Conservation (phyloP, 2,329 filamentous ascomycete species). For the Trichophyton verrucosum region DNA sequence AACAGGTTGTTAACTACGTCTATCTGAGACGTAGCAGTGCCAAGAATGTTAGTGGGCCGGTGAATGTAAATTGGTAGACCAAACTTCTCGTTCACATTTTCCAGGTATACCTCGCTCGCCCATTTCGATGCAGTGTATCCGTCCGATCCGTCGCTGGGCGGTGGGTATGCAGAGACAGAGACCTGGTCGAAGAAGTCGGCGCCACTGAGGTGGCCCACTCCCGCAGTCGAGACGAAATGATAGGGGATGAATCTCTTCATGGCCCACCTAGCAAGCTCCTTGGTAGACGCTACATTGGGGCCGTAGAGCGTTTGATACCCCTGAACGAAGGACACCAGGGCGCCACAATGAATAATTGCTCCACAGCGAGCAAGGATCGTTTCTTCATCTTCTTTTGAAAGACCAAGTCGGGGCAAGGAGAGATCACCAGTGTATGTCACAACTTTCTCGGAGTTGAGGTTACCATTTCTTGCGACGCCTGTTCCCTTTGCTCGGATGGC, state of each 20-base stretch:
- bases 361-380: slow-evolving; percentile 25
- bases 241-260: slow-evolving; percentile 17
- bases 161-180: slow-evolving; percentile 8
- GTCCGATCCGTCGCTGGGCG: slow-evolving; percentile 18
- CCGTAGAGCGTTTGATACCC: slow-evolving; percentile 18
- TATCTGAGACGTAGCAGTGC: slow-evolving; percentile 5
- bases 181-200: slow-evolving; percentile 13
- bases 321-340: slow-evolving; percentile 25
- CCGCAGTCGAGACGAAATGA: slow-evolving; percentile 22
- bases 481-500: slow-evolving; percentile 19
- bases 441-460: slow-evolving; percentile 19
- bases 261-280: slow-evolving; percentile 15
- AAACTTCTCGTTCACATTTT: background rate
- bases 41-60: slow-evolving; percentile 7
- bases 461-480: background rate
- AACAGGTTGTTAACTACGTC: slow-evolving; percentile 12
- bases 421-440: slow-evolving; percentile 30
- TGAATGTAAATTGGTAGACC: slow-evolving; percentile 4
- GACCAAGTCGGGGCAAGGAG: slow-evolving; percentile 25
- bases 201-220: slow-evolving; percentile 21
- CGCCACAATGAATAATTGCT: slow-evolving; percentile 44
- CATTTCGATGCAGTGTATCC: slow-evolving; percentile 31
- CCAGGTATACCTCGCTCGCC: slow-evolving; percentile 28
- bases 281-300: slow-evolving; percentile 19
- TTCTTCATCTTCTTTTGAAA: slow-evolving; percentile 21